Percentiles rank a stretch among this genome's conserved stretches.
Evolutionary conservation across 1,139 yeast genomes (phyloP).

Genomic region (Hanseniaspora sp.): DNA sequence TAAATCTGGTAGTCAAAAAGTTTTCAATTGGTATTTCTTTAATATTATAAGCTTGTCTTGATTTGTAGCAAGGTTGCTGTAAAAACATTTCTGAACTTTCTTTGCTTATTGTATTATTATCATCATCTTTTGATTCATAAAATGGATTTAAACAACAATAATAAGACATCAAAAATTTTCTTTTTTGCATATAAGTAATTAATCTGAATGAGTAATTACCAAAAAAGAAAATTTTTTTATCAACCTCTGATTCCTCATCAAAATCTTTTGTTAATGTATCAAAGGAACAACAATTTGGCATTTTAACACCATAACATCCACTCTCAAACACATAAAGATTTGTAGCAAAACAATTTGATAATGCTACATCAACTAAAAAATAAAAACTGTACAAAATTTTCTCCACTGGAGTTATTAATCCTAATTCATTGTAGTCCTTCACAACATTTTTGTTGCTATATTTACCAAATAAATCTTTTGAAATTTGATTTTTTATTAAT

Average conservation of each 20-base stretch:
- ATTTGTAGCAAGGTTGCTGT: background rate
- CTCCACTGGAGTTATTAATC: constrained; percentile 5
- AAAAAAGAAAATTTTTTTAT: constrained; percentile 2
- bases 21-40: background rate
- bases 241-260: background rate
- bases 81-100: background rate
- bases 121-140: background rate
- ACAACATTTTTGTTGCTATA: background rate
- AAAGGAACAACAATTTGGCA: background rate
- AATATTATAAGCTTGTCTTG: constrained; percentile 5
- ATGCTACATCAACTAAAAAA: background rate
- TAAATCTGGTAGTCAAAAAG: constrained; percentile 2
- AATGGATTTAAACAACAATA: constrained; percentile 5
- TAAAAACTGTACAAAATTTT: constrained; percentile 7
- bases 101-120: background rate
- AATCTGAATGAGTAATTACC: constrained; percentile 1
- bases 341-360: constrained; percentile 5
- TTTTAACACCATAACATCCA: constrained; percentile 3
- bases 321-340: constrained; percentile 7
- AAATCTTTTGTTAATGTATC: background rate
- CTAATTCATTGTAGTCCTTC: background rate
- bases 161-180: background rate
- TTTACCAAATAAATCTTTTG: background rate
- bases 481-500: background rate
- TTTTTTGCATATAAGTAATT: background rate